Evolutionary conservation across 2,329 filamentous ascomycete species (phyloP).

Genomic region (Nemania abortiva): DNA sequence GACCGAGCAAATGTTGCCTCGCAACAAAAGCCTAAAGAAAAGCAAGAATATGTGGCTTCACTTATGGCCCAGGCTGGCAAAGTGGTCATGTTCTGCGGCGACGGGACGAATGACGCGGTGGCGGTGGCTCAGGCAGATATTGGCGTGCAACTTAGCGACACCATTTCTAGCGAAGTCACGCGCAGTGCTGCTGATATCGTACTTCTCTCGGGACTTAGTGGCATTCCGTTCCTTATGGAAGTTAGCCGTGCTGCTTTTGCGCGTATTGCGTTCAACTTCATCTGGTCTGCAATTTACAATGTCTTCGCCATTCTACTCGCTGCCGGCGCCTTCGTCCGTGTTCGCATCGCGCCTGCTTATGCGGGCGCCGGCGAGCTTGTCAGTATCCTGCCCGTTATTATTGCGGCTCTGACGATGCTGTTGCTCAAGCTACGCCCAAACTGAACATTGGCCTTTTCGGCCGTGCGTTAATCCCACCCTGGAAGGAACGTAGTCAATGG

Average conservation of each 20-base stretch:
- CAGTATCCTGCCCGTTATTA: constrained; percentile 74
- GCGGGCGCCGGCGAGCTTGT: constrained; percentile 74
- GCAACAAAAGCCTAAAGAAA: constrained; percentile 60
- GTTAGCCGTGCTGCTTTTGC: constrained; percentile 59
- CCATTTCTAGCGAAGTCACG: constrained; percentile 71
- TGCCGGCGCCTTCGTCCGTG: constrained; percentile 70
- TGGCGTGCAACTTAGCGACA: constrained; percentile 73
- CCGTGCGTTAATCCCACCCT: background rate
- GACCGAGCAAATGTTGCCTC: constrained; percentile 54
- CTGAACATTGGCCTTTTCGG: background rate
- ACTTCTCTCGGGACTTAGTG: constrained; percentile 68
- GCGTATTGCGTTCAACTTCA: constrained; percentile 76
- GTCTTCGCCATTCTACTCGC: constrained; percentile 74
- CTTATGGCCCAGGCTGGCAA: constrained; percentile 48
- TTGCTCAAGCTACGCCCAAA: constrained; percentile 23
- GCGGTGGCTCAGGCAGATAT: constrained; percentile 78
- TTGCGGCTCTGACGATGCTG: constrained; percentile 32
- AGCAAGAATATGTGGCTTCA: constrained; percentile 58
- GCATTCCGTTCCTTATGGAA: constrained; percentile 70
- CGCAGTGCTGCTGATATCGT: constrained; percentile 76
- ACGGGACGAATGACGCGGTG: constrained; percentile 83
- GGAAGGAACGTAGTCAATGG: background rate
- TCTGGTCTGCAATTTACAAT: constrained; percentile 79
- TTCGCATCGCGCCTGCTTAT: constrained; percentile 64
- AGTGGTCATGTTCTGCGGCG: constrained; percentile 76